Conservation (phyloP, 2,329 filamentous ascomycete genomes). For the Anisogramma anomala region DNA sequence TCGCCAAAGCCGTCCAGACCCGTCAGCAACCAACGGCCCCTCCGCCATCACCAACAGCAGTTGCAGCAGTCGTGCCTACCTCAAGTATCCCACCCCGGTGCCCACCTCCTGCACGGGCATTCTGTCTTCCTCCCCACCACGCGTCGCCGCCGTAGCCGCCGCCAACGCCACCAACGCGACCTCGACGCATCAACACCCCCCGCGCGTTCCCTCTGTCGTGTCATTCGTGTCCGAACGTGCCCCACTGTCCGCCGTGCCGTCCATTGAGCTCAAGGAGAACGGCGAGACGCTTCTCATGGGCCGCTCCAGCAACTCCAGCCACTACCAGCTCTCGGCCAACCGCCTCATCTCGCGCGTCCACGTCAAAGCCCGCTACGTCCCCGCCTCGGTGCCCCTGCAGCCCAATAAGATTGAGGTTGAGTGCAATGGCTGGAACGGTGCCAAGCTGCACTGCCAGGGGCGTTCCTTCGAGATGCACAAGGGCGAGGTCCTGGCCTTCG, state of each 20-base stretch:
- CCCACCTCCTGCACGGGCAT: conserved; percentile 91
- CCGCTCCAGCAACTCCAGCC: conserved; percentile 86
- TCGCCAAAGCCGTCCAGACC: conserved; percentile 42
- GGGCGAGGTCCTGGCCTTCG: conserved; percentile 79
- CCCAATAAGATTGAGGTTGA: conserved; percentile 74
- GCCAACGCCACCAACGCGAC: neutral
- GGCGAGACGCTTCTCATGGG: conserved; percentile 80
- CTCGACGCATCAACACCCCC: conserved; percentile 34
- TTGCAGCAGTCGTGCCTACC: conserved; percentile 28
- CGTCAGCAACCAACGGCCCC: conserved; percentile 24
- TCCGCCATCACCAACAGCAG: neutral
- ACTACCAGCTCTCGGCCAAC: conserved; percentile 87
- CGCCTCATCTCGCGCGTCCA: conserved; percentile 88
- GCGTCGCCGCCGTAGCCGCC: conserved; percentile 22
- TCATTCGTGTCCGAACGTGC: conserved; percentile 63
- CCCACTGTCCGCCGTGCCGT: conserved; percentile 74
- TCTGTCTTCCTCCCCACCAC: conserved; percentile 73
- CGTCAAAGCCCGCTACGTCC: conserved; percentile 74
- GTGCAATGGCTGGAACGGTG: conserved; percentile 92
- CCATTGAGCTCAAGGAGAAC: conserved; percentile 66
- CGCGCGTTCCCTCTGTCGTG: conserved; percentile 50
- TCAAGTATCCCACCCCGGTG: conserved; percentile 83
- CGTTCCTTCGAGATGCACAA: conserved; percentile 77
- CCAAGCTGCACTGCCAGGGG: conserved; percentile 84
- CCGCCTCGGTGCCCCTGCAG: conserved; percentile 52